Evolutionary conservation across 257 asterid genomes (phyloP), one percentile per base, ranked within the genome.

Genomic region (Plantago ovata): DNA sequence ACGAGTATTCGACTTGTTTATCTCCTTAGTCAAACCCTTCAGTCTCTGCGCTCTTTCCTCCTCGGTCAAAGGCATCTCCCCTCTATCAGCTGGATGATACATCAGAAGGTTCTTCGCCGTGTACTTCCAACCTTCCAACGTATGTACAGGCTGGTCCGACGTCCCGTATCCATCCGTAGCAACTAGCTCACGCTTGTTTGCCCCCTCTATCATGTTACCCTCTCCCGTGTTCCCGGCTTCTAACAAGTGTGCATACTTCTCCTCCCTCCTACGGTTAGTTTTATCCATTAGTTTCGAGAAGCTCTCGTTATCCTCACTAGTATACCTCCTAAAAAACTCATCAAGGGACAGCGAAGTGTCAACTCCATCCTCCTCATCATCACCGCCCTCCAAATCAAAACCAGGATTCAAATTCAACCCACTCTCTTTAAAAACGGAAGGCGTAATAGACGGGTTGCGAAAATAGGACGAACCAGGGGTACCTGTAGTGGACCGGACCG

Each of bases 231-330:
- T 52, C 15, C 80, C 91, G 16, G 76, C 71, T 65, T 81, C 98
- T 78, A 85, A 71, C 72, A 88, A 75, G 76, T 67, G 82, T 15
- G 70, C 91, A 76, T 85, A 88, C 68, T 81, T 86, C 58, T 92
- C 97, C 61, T 77, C 77, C 71, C 72, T 84, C 81, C 81, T 88
- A 65, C 90, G 71, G 67, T 86, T 82, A 24, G 69, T 95, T 62
- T 76, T 92, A 64, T 85, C 98, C 39, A 92, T 49, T 40, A 88
- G 70, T 57, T 72, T 81, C 3, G 77, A 64, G 54, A 92, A 92
- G 58, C 95, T 92, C 75, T 85, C 97, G 9, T 88, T 92, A 58
- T 92, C 98, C 85, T 92, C 98, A 54, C 98, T 92, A 39, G 95
- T 92, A 71, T 84, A 88, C 85, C 81, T 83, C 59, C 87, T 77